Evolutionary conservation across 148 eudicot species (phyloP).

Genomic region (Rhododendron williamsianum): DNA sequence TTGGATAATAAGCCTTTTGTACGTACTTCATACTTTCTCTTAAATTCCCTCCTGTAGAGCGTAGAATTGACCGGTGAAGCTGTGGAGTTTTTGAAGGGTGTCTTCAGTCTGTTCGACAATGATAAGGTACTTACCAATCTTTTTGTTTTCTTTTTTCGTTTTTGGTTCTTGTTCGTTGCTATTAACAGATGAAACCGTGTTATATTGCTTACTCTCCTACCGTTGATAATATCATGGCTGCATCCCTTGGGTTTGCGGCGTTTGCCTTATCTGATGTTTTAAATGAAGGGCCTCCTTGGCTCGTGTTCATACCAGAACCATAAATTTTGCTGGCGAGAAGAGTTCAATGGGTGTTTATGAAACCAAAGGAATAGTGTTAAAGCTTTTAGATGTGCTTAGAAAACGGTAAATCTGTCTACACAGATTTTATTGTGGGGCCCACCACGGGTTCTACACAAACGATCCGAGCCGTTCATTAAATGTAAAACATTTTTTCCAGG

Average conservation of each 20-base stretch:
- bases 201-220: background rate
- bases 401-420: background rate
- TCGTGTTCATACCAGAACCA: background rate
- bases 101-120: conserved; percentile 45
- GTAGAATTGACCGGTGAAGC: conserved; percentile 54
- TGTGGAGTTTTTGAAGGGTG: conserved; percentile 49
- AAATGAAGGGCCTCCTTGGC: background rate
- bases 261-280: background rate
- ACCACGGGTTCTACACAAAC: too few species aligned
- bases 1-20: background rate
- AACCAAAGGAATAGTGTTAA: background rate
- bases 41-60: conserved; percentile 34
- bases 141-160: background rate
- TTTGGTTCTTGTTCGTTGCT: background rate
- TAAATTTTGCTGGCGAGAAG: background rate
- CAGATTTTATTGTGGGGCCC: too few species aligned
- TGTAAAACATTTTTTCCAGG: too few species aligned
- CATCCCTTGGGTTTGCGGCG: background rate
- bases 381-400: background rate
- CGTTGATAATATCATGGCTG: background rate
- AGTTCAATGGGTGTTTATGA: background rate
- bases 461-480: too few species aligned
- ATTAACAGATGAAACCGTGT: background rate
- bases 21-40: background rate
- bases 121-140: conserved; percentile 33